Evolutionary conservation across 2,329 filamentous ascomycete species (phyloP), one percentile per base, ranked within the genome.

Genomic region (Trichoderma pleuroti): DNA sequence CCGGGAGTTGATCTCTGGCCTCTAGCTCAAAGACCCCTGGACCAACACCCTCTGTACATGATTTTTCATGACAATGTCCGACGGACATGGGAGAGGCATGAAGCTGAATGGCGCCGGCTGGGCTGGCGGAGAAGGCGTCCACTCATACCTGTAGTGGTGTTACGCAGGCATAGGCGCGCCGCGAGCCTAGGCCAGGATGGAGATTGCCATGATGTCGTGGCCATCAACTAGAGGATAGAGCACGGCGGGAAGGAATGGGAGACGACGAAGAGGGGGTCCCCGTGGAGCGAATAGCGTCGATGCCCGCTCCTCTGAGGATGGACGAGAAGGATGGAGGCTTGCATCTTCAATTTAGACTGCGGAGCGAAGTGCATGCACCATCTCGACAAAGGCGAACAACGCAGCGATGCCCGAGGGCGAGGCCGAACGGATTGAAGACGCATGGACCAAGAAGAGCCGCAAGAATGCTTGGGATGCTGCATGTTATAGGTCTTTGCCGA

Each of bases 171-270:
- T 71, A 49, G 63, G 64, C 69, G 46, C 69, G 46, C 69, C 63
- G 62, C 30, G 34, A n/a, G 69, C 64, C 57, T 67, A 67, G 70
- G 32, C 56, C 21, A 24, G 39, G n/a, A 63, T 57, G 24, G 57
- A 60, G 56, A 71, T 62, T n/a, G 61, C 28, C 30, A 52, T 56
- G 57, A 36, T 59, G 63, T 67, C 56, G 70, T 71, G 70, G 63
- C 63, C 63, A 36, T 64, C 56, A 34, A 54, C 42, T 46, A 68
- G 70, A 67, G 70, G 64, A 57, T 57, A 36, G 64, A 71, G 26
- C 26, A 34, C 6, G n/a, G 56, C 57, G 56, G 63, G 64, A 68
- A 68, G 66, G 70, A 67, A 59, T 64, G 60, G 36, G 28, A 61
- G 52, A 46, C n/a, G 52, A 64, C 52, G n/a, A 34, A 49, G 30